Percentiles rank a stretch among this genome's conserved stretches.
phyloP scores from a whole-genome alignment of 306 rosid species.

The Psophocarpus tetragonolobus region DNA sequence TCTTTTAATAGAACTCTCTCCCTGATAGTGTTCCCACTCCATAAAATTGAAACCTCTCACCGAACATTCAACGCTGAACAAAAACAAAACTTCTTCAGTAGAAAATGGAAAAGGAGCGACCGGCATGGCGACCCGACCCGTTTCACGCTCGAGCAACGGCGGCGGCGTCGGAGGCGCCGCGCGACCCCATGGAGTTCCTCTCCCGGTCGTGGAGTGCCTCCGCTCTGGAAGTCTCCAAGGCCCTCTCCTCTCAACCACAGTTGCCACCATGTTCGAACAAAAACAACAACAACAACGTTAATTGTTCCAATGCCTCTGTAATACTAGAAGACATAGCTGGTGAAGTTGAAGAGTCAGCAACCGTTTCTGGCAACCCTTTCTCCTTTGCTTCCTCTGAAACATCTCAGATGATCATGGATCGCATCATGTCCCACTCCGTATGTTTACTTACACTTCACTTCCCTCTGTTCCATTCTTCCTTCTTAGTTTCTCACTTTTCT shows the following conservation, averaged over 20 bases:
- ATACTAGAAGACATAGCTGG: slow-evolving; percentile 60
- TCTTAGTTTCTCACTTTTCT: background rate
- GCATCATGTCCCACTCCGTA: slow-evolving; percentile 97
- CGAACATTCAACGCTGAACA: background rate
- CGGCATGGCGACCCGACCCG: slow-evolving; percentile 61
- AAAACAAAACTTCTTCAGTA: slow-evolving; percentile 6
- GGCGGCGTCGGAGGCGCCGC: slow-evolving; percentile 49
- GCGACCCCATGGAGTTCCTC: slow-evolving; percentile 85
- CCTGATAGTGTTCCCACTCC: background rate
- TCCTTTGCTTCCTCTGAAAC: slow-evolving; percentile 88
- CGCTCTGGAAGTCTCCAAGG: slow-evolving; percentile 83
- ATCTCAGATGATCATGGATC: slow-evolving; percentile 93
- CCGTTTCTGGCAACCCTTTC: slow-evolving; percentile 82
- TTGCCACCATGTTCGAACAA: slow-evolving; percentile 5
- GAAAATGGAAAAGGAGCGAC: slow-evolving; percentile 47
- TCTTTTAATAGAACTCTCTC: background rate
- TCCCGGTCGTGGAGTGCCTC: slow-evolving; percentile 95
- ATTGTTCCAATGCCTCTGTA: slow-evolving; percentile 27
- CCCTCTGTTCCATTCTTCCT: background rate
- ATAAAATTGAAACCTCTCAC: too few relatives aligned
- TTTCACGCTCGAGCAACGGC: background rate
- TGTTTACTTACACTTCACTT: background rate
- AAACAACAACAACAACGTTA: background rate
- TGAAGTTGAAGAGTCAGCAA: slow-evolving; percentile 64
- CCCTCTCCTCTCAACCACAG: slow-evolving; percentile 34